These are phyloP conservation scores for Aspergillus steynii DNA, from an alignment of 495 filamentous ascomycete species.

Conservation along the genomic window DNA sequence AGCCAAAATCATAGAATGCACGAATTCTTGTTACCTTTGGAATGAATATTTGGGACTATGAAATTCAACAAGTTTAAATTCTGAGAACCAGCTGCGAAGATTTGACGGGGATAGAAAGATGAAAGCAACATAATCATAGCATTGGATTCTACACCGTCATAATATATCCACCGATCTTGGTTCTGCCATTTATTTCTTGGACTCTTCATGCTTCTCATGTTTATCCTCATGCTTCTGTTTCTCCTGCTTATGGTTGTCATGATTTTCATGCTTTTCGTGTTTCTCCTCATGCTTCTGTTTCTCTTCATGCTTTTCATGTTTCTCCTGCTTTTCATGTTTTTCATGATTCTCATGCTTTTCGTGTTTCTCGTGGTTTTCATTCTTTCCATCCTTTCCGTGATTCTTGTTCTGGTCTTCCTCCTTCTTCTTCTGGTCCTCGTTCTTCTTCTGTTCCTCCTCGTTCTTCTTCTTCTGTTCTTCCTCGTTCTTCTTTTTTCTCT, in stretches of 20 bases:
- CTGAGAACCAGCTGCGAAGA: background rate
- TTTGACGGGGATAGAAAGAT: background rate
- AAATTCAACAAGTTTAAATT: background rate
- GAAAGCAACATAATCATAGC: background rate
- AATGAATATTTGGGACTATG: background rate
- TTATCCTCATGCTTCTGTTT: background rate
- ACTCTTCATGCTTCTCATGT: background rate
- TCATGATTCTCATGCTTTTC: no score
- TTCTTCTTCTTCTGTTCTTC: background rate
- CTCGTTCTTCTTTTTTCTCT: no score
- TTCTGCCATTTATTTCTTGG: background rate
- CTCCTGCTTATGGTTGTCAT: background rate
- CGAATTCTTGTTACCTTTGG: background rate
- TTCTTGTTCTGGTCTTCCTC: no score
- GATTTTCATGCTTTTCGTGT: no score
- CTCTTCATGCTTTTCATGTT: background rate
- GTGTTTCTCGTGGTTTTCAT: no score
- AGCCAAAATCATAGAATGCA: constrained; percentile 13
- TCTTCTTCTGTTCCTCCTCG: background rate
- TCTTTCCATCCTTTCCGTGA: background rate
- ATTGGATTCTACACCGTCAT: background rate
- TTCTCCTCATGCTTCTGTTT: no score
- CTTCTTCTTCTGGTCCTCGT: background rate
- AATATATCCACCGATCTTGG: background rate
- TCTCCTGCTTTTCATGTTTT: background rate